phyloP scores from a whole-genome alignment of 2,329 filamentous ascomycete species.

The Cordyceps militaris region DNA sequence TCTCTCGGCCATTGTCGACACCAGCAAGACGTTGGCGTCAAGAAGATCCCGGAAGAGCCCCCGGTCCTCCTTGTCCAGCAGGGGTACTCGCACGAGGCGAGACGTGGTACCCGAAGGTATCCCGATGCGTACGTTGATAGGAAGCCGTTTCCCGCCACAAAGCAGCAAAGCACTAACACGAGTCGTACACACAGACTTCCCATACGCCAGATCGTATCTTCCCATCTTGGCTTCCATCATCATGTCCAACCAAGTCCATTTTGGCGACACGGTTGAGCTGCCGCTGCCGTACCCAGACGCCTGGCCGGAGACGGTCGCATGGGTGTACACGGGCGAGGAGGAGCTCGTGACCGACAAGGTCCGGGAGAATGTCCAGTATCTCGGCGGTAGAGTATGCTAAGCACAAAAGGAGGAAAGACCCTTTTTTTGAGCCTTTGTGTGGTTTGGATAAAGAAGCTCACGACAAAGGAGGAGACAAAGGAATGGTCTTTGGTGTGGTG shows the following conservation, averaged over 20 bases:
- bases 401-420: neutral
- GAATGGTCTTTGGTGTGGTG: neutral
- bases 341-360: slow-evolving; percentile 38
- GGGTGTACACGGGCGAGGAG: slow-evolving; percentile 46
- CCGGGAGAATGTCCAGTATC: slow-evolving; percentile 45
- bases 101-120: neutral
- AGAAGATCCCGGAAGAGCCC: neutral
- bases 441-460: neutral
- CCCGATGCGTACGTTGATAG: slow-evolving; percentile 18
- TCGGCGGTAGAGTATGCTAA: slow-evolving; percentile 39
- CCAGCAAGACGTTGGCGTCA: neutral
- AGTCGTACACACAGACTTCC: slow-evolving; percentile 19
- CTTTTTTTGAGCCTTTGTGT: neutral
- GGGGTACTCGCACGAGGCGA: slow-evolving; percentile 10
- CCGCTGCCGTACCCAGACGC: slow-evolving; percentile 49
- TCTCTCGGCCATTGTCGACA: slow-evolving; percentile 12
- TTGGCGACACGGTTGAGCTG: slow-evolving; percentile 49
- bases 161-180: neutral
- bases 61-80: neutral
- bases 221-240: slow-evolving; percentile 50
- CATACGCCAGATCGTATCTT: slow-evolving; percentile 31
- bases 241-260: slow-evolving; percentile 43
- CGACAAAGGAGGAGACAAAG: slow-evolving; percentile 10
- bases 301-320: slow-evolving; percentile 49
- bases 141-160: neutral